Conservation (phyloP, 768 basidiomycete genomes). For the Melanogaster broomeanus region DNA sequence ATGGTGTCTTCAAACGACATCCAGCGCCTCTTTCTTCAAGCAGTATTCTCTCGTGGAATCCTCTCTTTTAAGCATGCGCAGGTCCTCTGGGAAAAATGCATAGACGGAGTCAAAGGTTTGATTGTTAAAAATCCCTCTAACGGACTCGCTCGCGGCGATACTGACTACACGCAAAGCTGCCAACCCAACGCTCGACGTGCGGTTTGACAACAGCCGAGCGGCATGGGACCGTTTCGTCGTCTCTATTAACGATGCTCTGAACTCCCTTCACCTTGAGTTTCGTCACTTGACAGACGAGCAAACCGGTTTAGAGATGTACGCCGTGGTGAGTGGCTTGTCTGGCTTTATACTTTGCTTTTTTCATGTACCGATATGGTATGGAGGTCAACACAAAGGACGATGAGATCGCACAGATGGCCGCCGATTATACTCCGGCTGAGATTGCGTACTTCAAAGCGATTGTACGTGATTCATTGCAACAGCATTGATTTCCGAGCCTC, state of each 20-base stretch:
- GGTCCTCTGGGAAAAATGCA: constrained; percentile 66
- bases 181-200: constrained; percentile 50
- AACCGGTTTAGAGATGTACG: constrained; percentile 64
- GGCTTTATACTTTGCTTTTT: background rate
- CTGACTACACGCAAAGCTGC: constrained; percentile 43
- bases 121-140: background rate
- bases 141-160: background rate
- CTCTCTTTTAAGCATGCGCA: constrained; percentile 67
- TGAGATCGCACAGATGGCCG: constrained; percentile 81
- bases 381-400: constrained; percentile 84
- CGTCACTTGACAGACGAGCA: constrained; percentile 62
- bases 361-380: background rate
- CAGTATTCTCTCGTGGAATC: constrained; percentile 68
- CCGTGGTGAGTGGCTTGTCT: constrained; percentile 52
- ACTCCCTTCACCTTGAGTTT: constrained; percentile 75
- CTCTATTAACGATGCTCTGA: constrained; percentile 60
- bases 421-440: constrained; percentile 76
- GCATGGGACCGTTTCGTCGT: constrained; percentile 63
- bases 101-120: constrained; percentile 67
- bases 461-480: constrained; percentile 43
- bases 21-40: constrained; percentile 77
- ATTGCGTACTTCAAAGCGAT: constrained; percentile 85
- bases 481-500: background rate
- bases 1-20: constrained; percentile 63
- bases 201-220: constrained; percentile 40